These are phyloP conservation scores for Pseudopediastrum boryanum DNA, from an alignment of 139 green algal species.

Conservation along the genomic window DNA sequence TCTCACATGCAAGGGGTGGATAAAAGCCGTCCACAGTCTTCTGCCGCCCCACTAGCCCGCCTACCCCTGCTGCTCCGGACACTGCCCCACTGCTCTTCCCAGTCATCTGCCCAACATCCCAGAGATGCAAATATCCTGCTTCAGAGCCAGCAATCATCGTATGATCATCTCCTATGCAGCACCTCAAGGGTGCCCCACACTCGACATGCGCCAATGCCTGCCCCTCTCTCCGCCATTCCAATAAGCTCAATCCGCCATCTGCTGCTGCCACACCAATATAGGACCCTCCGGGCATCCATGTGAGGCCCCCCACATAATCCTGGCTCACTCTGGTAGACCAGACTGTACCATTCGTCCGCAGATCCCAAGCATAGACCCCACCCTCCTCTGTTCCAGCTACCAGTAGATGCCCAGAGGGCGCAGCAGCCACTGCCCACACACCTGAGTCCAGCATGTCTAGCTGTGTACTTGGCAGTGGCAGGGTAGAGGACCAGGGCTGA, in stretches of 20 bases:
- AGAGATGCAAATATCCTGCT: conserved; percentile 61
- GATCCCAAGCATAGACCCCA: conserved; percentile 62
- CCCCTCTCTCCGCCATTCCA: conserved; percentile 52
- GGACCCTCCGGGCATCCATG: conserved; percentile 41
- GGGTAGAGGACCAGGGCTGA: conserved; percentile 59
- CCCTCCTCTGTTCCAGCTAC: conserved; percentile 78
- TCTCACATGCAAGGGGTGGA: conserved; percentile 28
- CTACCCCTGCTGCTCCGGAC: not conserved
- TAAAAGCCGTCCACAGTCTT: conserved; percentile 55
- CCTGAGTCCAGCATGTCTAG: conserved; percentile 55
- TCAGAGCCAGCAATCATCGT: conserved; percentile 63
- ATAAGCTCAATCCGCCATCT: conserved; percentile 56
- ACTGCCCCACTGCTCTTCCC: not conserved
- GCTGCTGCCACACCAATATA: conserved; percentile 50
- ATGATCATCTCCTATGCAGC: conserved; percentile 55
- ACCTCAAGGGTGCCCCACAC: conserved; percentile 60
- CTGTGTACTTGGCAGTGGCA: conserved; percentile 39
- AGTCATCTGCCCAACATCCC: conserved; percentile 52
- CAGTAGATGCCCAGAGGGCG: conserved; percentile 39
- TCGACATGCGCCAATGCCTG: conserved; percentile 7
- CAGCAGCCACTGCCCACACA: conserved; percentile 61
- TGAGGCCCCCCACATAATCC: conserved; percentile 74
- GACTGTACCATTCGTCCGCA: conserved; percentile 37
- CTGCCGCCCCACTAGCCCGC: conserved; percentile 36
- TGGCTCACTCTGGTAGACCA: conserved; percentile 42